phyloP scores from a whole-genome alignment of 2,329 filamentous ascomycete species.

The Verticillium albo-atrum region DNA sequence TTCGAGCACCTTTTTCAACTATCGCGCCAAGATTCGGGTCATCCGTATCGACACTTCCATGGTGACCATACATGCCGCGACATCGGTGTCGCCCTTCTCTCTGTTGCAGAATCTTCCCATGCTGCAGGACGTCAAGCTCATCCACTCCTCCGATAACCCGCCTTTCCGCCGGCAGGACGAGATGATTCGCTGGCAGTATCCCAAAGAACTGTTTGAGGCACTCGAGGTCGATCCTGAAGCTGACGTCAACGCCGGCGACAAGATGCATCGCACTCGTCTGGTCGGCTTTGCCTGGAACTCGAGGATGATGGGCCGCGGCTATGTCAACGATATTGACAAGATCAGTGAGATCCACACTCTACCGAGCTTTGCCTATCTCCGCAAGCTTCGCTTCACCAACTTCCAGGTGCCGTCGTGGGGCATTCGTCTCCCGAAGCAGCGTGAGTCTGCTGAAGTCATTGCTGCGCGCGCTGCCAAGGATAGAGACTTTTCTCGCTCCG shows the following conservation, averaged over 20 bases:
- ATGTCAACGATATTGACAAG: constrained; percentile 40
- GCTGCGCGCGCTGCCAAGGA: constrained; percentile 33
- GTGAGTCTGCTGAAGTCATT: constrained; percentile 23
- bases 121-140: constrained; percentile 66
- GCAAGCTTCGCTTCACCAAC: constrained; percentile 57
- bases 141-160: constrained; percentile 63
- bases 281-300: constrained; percentile 60
- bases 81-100: constrained; percentile 27
- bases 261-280: constrained; percentile 29
- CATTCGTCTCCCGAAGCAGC: constrained; percentile 28
- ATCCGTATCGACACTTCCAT: constrained; percentile 69
- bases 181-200: constrained; percentile 65
- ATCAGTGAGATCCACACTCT: constrained; percentile 49
- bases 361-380: constrained; percentile 51
- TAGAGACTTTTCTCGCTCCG: constrained; percentile 19
- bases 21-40: constrained; percentile 65
- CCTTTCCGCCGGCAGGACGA: constrained; percentile 58
- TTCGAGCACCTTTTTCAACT: constrained; percentile 51
- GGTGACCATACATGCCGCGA: constrained; percentile 47
- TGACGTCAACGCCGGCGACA: constrained; percentile 26
- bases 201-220: constrained; percentile 58
- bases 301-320: constrained; percentile 39
- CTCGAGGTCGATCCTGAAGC: constrained; percentile 47
- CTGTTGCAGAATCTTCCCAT: constrained; percentile 63
- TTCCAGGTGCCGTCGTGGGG: constrained; percentile 51